Evolutionary conservation across 331 rosid species (phyloP).

Genomic region (Pyrus hybrid): DNA sequence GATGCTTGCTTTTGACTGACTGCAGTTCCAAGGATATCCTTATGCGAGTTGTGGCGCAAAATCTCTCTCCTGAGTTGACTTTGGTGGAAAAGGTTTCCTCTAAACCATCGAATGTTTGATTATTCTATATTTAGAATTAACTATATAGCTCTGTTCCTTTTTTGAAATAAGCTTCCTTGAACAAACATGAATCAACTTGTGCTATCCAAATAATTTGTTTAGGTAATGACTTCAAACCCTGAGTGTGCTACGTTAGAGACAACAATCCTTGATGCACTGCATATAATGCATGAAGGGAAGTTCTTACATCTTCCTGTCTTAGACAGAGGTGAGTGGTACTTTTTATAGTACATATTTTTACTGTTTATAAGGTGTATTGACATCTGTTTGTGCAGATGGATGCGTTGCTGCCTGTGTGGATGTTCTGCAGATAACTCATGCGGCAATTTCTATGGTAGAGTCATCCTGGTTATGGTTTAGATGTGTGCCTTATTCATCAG

Average conservation of each 20-base stretch:
- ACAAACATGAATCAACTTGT: not conserved
- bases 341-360: conserved; percentile 2
- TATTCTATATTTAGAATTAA: not conserved
- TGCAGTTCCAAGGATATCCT: conserved; percentile 93
- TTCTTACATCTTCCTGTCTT: conserved; percentile 95
- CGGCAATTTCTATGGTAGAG: conserved; percentile 87
- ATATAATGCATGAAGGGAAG: conserved; percentile 91
- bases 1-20: conserved; percentile 3
- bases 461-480: not conserved
- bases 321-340: conserved; percentile 59
- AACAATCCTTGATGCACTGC: conserved; percentile 87
- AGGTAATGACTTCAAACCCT: conserved; percentile 97
- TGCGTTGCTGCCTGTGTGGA: conserved; percentile 71
- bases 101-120: not conserved
- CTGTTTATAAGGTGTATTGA: conserved; percentile 9
- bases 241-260: conserved; percentile 81
- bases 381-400: conserved; percentile 58
- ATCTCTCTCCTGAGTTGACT: conserved; percentile 86
- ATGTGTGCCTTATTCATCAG: not conserved
- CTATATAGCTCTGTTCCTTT: not conserved
- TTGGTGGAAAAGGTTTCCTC: conserved; percentile 80
- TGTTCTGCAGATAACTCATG: conserved; percentile 88
- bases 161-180: not conserved
- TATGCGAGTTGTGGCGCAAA: conserved; percentile 88
- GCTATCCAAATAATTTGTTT: conserved; percentile 12